These are phyloP conservation scores for Kalanchoe fedtschenkoi DNA, from an alignment of 164 flowering plant species.

Conservation along the genomic window DNA sequence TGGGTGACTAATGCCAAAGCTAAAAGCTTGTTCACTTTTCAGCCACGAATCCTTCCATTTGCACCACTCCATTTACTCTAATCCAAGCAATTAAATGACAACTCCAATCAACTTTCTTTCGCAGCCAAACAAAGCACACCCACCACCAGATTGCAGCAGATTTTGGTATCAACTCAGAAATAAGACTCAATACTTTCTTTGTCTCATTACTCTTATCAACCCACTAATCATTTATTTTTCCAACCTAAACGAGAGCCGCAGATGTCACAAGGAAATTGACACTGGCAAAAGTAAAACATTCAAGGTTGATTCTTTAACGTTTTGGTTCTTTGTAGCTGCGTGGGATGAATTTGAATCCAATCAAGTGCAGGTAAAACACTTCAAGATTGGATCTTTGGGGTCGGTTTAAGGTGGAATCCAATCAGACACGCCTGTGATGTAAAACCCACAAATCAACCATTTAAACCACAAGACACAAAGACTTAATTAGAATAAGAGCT, in stretches of 20 bases:
- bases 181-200: background rate
- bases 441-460: background rate
- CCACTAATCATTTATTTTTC: background rate
- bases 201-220: constrained; percentile 1
- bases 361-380: too few species aligned
- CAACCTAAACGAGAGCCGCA: background rate
- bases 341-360: too few species aligned
- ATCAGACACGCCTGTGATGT: background rate
- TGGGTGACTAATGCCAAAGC: too few species aligned
- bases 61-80: background rate
- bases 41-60: background rate
- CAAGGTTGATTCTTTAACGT: too few species aligned
- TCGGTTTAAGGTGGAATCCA: too few species aligned
- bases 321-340: too few species aligned
- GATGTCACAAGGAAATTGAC: background rate
- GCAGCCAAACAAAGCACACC: background rate
- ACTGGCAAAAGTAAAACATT: background rate
- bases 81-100: constrained; percentile 1
- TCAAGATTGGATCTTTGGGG: too few species aligned
- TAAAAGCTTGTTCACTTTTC: too few species aligned
- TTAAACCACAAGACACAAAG: background rate
- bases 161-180: too few species aligned
- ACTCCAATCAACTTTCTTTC: constrained; percentile 9
- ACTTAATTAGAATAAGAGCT: background rate
- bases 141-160: background rate